Percentiles rank a stretch among this genome's conserved stretches.
Conservation (phyloP, 2,329 filamentous ascomycete genomes). For the Hypoxylon sp. region DNA sequence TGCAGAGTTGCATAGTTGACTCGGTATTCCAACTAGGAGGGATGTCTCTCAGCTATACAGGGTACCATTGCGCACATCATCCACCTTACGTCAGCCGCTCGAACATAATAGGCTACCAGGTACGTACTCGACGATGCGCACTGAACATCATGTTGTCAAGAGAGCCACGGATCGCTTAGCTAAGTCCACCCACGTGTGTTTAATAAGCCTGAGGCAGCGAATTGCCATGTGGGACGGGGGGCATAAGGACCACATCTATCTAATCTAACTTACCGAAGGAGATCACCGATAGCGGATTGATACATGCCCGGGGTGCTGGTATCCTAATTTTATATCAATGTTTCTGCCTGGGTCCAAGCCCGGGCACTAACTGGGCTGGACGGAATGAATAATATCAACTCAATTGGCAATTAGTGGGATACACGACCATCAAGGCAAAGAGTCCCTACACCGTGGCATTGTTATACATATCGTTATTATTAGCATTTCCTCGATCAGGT, state of each 20-base stretch:
- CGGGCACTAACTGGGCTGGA: neutral
- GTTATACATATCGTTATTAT: constrained; percentile 5
- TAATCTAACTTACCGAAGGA: constrained; percentile 17
- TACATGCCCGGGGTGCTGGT: neutral
- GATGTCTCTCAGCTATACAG: neutral
- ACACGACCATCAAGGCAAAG: too few relatives aligned
- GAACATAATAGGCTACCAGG: neutral
- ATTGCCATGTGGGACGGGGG: constrained; percentile 11
- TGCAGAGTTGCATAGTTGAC: neutral
- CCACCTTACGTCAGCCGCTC: neutral
- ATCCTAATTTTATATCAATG: neutral
- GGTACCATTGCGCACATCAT: neutral
- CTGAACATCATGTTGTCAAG: constrained; percentile 2
- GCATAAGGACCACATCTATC: constrained; percentile 12
- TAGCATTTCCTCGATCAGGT: constrained; percentile 9
- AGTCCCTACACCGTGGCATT: too few relatives aligned
- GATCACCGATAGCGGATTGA: constrained; percentile 13
- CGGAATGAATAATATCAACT: neutral
- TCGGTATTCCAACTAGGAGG: neutral
- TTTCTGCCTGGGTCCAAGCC: neutral
- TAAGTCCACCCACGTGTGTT: constrained; percentile 24
- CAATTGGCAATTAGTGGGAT: neutral
- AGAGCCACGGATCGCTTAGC: neutral
- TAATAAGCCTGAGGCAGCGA: neutral
- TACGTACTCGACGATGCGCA: constrained; percentile 10